Base-by-base conservation (phyloP, 2,329 filamentous ascomycete species). In the Botrytis cinerea region DNA sequence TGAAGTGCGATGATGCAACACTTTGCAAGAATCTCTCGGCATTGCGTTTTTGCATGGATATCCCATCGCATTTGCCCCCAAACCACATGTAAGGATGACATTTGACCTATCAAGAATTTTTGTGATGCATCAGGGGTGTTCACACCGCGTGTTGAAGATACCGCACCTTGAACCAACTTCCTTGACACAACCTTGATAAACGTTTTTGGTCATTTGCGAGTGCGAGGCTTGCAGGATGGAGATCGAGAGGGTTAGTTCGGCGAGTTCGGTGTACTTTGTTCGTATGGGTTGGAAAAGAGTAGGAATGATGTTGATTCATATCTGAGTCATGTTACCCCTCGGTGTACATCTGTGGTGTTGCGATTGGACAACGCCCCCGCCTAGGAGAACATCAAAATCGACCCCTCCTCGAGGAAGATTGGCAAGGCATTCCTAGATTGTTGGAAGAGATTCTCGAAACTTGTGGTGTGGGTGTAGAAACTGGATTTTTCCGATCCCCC, bases 301-400 rank as follows among this genome's bases (percentile, higher is more conserved):
- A 57, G 51, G 51, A 57, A 4, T 32, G n/a, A 28, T 57, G 48
- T 54, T 54, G 48, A 57, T 57, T 57, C n/a, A 57, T 28, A 32
- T 59, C 57, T 28, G 57, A 59, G 57, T 59, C 57, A 59, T 59
- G 57, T 35, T 59, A 59, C 57, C 57, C 57, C 57, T 59, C 57
- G 28, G 57, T 20, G 28, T 59, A 59, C 57, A 28, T 28, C 28
- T 35, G 18, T 22, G 16, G 57, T 59, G 18, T 59, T 59, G 57
- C 8, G 57, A 59, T 59, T 59, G n/a, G 57, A 35, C 12, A 22
- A 22, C 28, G 14, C 8, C 57, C n/a, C 28, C 57, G 28, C 18
- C 18, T 35, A 59, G 28, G 9, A 32, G 57, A 57, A 57, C n/a
- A 57, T 57, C 51, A 57, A 28, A 57, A 57, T 18, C 51, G n/a